These are phyloP conservation scores for Hymenochaete sp. DNA, from an alignment of 1,284 basidiomycete genomes.

Conservation along the genomic window DNA sequence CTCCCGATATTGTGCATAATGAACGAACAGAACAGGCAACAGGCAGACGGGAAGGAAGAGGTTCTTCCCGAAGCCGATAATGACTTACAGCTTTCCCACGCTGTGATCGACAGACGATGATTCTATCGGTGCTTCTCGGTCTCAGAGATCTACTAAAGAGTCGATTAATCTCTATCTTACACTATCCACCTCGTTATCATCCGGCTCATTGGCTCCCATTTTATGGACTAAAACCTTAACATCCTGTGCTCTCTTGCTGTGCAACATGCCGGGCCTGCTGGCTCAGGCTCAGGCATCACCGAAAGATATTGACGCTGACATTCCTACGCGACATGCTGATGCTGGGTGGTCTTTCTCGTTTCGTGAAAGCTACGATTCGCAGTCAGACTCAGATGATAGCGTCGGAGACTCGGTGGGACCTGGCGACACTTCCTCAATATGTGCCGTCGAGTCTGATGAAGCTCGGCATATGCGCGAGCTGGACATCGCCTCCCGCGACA, in stretches of 20 bases:
- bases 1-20: no score
- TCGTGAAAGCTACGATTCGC: conserved; percentile 8
- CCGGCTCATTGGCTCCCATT: no score
- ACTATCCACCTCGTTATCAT: no score
- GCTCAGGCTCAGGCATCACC: background rate
- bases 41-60: no score
- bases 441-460: conserved; percentile 7
- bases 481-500: conserved; percentile 43
- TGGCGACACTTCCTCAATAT: background rate
- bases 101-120: no score
- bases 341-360: conserved; percentile 12
- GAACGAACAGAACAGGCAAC: no score
- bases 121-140: no score
- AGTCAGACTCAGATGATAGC: conserved; percentile 8
- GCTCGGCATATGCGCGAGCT: conserved; percentile 38
- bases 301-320: background rate
- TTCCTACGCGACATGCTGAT: background rate
- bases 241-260: background rate
- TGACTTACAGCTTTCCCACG: no score
- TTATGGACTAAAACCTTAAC: no score
- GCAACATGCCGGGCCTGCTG: conserved; percentile 11
- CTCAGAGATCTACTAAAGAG: no score
- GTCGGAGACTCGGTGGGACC: background rate
- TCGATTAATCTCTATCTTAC: no score
- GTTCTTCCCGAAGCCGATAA: no score